A percentile compares a stretch with the other conserved stretches of the same genome.
These are phyloP conservation scores for Claviceps sorghi DNA, from an alignment of 2,329 filamentous ascomycete species.

Conservation along the genomic window DNA sequence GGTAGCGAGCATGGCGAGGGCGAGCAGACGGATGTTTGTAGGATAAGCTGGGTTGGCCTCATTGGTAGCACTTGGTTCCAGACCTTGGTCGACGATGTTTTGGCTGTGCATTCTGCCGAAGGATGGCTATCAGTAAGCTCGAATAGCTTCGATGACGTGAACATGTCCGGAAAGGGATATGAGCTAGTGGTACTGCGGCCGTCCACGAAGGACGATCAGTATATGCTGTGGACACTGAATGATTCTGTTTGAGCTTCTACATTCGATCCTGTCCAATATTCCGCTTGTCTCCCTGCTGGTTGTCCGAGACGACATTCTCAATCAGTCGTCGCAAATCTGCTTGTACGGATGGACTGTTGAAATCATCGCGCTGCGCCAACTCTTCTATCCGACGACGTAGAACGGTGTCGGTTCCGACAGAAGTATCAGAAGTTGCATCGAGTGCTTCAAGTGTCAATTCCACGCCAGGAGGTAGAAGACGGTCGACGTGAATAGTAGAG, in stretches of 20 bases:
- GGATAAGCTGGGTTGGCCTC: constrained; percentile 46
- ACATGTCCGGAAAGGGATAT: constrained; percentile 27
- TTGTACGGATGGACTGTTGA: constrained; percentile 68
- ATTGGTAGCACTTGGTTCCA: constrained; percentile 39
- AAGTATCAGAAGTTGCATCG: constrained; percentile 44
- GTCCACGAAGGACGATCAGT: constrained; percentile 34
- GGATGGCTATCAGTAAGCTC: constrained; percentile 43
- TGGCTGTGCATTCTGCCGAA: constrained; percentile 27
- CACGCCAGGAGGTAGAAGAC: constrained; percentile 60
- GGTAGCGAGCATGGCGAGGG: constrained; percentile 11
- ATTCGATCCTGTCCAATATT: constrained; percentile 48
- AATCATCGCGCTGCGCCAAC: constrained; percentile 69
- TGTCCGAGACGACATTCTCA: constrained; percentile 60
- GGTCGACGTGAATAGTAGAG: constrained; percentile 28
- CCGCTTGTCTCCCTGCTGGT: constrained; percentile 47
- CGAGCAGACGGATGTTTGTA: constrained; percentile 24
- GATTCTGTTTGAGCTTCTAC: constrained; percentile 28
- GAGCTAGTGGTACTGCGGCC: constrained; percentile 42
- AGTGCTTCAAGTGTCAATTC: constrained; percentile 66
- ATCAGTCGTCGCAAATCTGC: constrained; percentile 64
- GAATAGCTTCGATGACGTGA: constrained; percentile 33
- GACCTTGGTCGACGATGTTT: constrained; percentile 29
- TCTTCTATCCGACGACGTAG: constrained; percentile 80
- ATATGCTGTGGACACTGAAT: constrained; percentile 45
- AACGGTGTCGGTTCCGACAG: constrained; percentile 59